Conservation (phyloP, 2,329 filamentous ascomycete genomes). For the Falciphora oryzae region DNA sequence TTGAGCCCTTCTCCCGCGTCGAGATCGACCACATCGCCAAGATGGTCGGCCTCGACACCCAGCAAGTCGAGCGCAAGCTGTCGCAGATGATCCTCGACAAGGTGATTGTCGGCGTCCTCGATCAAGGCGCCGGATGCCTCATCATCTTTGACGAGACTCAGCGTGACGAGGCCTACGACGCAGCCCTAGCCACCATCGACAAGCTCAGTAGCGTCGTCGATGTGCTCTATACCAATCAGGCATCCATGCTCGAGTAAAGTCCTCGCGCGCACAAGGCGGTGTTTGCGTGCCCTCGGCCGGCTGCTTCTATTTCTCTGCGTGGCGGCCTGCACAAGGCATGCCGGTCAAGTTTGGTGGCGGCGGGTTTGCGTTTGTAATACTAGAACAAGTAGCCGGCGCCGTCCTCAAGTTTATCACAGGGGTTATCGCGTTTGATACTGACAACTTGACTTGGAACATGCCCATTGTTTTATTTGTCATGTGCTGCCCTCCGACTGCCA, state of each 20-base stretch:
- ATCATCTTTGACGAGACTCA: constrained; percentile 96
- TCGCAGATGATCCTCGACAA: constrained; percentile 99
- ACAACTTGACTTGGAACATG: neutral
- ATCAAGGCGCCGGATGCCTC: constrained; percentile 95
- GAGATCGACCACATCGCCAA: constrained; percentile 96
- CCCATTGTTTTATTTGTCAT: too few species aligned
- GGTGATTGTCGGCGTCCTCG: constrained; percentile 94
- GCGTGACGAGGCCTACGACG: constrained; percentile 88
- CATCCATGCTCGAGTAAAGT: constrained; percentile 82
- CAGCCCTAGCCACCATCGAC: constrained; percentile 89
- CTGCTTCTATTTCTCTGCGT: neutral
- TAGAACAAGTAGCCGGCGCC: neutral
- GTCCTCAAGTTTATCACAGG: neutral
- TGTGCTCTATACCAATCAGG: constrained; percentile 96
- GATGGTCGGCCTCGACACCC: constrained; percentile 93
- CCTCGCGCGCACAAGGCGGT: neutral
- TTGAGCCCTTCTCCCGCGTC: constrained; percentile 95
- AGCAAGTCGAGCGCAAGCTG: constrained; percentile 96
- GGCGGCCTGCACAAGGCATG: neutral
- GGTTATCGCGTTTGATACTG: neutral
- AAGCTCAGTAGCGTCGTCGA: constrained; percentile 97
- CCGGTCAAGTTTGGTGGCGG: neutral
- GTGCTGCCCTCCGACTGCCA: too few species aligned
- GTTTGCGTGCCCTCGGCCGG: neutral
- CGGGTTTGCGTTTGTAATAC: neutral